phyloP scores from a whole-genome alignment of 2,329 filamentous ascomycete species.

The Venturiaceae sp. region DNA sequence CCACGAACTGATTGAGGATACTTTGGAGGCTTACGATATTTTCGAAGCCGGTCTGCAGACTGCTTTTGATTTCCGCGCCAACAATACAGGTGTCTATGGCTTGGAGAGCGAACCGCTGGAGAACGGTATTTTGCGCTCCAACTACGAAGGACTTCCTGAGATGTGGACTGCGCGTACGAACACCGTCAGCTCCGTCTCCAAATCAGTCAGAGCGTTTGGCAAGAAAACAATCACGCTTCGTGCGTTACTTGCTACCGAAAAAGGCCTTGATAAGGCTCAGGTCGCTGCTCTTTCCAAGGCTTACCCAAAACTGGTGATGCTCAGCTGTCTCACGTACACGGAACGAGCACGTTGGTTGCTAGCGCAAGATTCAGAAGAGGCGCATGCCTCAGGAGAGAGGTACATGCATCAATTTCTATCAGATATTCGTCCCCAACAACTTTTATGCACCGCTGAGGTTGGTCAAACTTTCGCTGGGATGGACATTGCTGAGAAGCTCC shows the following conservation, averaged over 20 bases:
- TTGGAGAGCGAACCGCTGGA: constrained; percentile 54
- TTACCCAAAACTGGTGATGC: constrained; percentile 38
- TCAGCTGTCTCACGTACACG: constrained; percentile 47
- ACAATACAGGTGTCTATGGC: constrained; percentile 63
- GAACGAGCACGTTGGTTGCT: constrained; percentile 52
- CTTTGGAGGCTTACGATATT: constrained; percentile 66
- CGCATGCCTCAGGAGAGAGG: constrained; percentile 36
- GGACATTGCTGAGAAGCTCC: constrained; percentile 50
- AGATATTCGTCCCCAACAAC: constrained; percentile 29
- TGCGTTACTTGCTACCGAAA: not conserved
- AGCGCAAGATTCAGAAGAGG: constrained; percentile 39
- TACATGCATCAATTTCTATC: constrained; percentile 33
- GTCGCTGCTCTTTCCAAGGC: not conserved
- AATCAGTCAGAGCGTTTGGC: not conserved
- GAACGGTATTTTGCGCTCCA: constrained; percentile 33
- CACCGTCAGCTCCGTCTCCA: constrained; percentile 25
- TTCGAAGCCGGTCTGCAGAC: constrained; percentile 54
- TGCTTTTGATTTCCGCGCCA: constrained; percentile 60
- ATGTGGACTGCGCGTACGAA: constrained; percentile 72
- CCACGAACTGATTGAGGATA: constrained; percentile 25
- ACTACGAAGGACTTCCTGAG: constrained; percentile 61
- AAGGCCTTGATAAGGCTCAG: not conserved
- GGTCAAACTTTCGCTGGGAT: constrained; percentile 49
- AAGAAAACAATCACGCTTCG: not conserved
- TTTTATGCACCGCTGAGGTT: constrained; percentile 34